Percentiles rank a stretch among this genome's conserved stretches.
Conservation (phyloP, 1,284 basidiomycete species). For the Vanrija humicola region DNA sequence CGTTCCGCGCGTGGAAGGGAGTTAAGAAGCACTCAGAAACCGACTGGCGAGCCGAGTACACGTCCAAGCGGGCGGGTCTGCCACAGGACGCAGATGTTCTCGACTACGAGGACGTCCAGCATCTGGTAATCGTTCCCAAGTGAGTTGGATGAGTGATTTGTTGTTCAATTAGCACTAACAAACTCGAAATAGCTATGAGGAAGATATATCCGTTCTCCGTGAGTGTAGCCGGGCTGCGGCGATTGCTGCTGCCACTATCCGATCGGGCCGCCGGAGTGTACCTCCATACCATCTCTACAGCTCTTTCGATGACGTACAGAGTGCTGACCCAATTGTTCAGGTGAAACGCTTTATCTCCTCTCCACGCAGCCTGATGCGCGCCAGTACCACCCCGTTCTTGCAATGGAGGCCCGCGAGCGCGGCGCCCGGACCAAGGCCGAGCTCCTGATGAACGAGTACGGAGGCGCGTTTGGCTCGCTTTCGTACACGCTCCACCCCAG, state of each 20-base stretch:
- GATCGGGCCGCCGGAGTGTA: neutral
- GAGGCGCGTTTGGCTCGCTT: slow-evolving; percentile 28
- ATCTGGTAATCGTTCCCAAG: slow-evolving; percentile 39
- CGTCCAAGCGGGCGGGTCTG: neutral
- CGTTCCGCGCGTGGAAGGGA: slow-evolving; percentile 26
- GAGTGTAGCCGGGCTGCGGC: neutral
- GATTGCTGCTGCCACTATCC: neutral
- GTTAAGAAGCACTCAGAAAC: slow-evolving; percentile 21
- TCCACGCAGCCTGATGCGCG: slow-evolving; percentile 36
- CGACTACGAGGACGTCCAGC: slow-evolving; percentile 28
- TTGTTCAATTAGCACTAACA: neutral
- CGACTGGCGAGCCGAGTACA: slow-evolving; percentile 25
- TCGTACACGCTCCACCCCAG: slow-evolving; percentile 37
- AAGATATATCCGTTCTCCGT: slow-evolving; percentile 33
- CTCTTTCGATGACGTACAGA: neutral
- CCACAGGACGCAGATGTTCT: slow-evolving; percentile 8
- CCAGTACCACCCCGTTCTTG: slow-evolving; percentile 38
- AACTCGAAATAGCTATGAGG: slow-evolving; percentile 25
- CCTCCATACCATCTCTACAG: neutral
- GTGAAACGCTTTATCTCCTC: slow-evolving; percentile 37
- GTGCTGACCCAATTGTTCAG: neutral
- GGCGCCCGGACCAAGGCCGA: slow-evolving; percentile 34
- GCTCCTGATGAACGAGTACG: slow-evolving; percentile 28
- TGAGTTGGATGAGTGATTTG: neutral
- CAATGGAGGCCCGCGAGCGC: slow-evolving; percentile 39